phyloP scores from a whole-genome alignment of 2,329 filamentous ascomycete species.

The Cordyceps militaris region DNA sequence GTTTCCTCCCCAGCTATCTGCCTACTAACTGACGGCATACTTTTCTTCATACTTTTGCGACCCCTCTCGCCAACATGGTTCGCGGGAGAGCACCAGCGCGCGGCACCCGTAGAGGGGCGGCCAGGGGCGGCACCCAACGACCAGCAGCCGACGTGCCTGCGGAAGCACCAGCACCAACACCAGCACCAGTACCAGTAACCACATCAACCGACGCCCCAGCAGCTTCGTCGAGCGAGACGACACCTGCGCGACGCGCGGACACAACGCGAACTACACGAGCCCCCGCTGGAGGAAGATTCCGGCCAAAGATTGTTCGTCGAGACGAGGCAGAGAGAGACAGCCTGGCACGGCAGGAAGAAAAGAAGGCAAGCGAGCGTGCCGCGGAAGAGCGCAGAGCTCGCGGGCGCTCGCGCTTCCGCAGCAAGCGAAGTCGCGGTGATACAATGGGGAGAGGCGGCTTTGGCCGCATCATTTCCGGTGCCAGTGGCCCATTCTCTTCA shows the following conservation, averaged over 20 bases:
- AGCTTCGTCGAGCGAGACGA: constrained; percentile 14
- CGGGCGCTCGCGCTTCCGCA: constrained; percentile 33
- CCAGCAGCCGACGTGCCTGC: constrained; percentile 15
- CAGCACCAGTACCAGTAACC: constrained; percentile 17
- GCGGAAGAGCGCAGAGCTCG: constrained; percentile 33
- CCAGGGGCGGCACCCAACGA: constrained; percentile 20
- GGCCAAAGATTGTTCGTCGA: constrained; percentile 42
- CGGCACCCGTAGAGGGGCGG: constrained; percentile 26
- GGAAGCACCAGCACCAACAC: constrained; percentile 14
- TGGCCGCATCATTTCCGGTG: constrained; percentile 27
- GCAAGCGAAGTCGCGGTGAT: constrained; percentile 37
- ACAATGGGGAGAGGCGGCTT: constrained; percentile 36
- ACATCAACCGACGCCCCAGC: constrained; percentile 15
- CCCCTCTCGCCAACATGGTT: constrained; percentile 21
- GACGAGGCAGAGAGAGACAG: constrained; percentile 43
- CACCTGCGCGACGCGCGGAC: constrained; percentile 7
- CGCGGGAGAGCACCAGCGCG: constrained; percentile 27
- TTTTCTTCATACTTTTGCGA: not conserved
- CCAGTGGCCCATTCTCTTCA: constrained; percentile 34
- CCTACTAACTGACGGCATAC: not conserved
- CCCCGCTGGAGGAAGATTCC: constrained; percentile 34
- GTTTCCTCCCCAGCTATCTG: not conserved
- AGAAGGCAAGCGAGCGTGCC: constrained; percentile 34
- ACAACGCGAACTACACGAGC: constrained; percentile 29
- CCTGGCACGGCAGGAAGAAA: constrained; percentile 37